Evolutionary conservation across 2,329 filamentous ascomycete species (phyloP).

Genomic region (Cordyceps cateniannulata): DNA sequence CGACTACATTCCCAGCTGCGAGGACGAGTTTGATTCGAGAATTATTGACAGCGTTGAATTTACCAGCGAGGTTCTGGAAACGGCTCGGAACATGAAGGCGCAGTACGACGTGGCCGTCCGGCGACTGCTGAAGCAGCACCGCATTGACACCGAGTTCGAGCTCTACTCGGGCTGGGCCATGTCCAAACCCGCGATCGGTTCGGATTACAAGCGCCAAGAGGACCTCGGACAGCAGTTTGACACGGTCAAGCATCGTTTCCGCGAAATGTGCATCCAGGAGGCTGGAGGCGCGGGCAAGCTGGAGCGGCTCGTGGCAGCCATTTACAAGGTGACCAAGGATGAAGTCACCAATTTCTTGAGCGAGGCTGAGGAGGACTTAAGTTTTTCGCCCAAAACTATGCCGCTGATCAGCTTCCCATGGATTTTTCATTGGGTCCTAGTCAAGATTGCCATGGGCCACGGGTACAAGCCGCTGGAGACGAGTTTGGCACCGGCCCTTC

Average conservation of each 20-base stretch:
- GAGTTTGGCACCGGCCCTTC: not conserved
- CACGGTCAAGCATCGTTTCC: constrained; percentile 62
- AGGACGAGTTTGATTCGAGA: constrained; percentile 66
- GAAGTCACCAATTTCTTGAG: constrained; percentile 40
- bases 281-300: constrained; percentile 67
- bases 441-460: constrained; percentile 25
- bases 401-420: constrained; percentile 92
- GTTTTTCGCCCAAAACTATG: constrained; percentile 23
- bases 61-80: constrained; percentile 45
- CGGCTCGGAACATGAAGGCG: constrained; percentile 61
- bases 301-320: constrained; percentile 71
- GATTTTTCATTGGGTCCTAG: constrained; percentile 65
- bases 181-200: constrained; percentile 61
- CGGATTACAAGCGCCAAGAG: constrained; percentile 83
- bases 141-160: constrained; percentile 83
- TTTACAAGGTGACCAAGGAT: constrained; percentile 76
- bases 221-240: constrained; percentile 65
- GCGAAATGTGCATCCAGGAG: constrained; percentile 56
- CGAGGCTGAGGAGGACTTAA: not conserved
- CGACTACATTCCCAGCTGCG: constrained; percentile 67
- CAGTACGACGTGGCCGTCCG: constrained; percentile 72
- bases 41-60: constrained; percentile 60
- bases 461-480: constrained; percentile 16
- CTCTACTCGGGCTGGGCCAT: constrained; percentile 84
- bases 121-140: constrained; percentile 78